phyloP scores from a whole-genome alignment of 768 basidiomycete genomes.

The Suillus cothurnatus region DNA sequence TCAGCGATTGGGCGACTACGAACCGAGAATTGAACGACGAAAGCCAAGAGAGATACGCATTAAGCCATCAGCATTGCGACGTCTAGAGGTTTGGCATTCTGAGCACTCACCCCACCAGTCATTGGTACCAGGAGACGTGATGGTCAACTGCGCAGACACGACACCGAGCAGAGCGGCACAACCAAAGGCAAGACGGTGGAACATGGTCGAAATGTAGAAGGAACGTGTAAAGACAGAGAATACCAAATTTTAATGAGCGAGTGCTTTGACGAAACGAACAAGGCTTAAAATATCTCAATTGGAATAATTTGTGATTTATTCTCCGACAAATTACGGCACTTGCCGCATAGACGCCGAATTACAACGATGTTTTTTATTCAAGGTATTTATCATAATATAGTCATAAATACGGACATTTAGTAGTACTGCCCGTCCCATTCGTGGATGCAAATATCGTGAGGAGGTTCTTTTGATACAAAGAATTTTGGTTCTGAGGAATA shows the following conservation, averaged over 20 bases:
- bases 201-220: constrained; percentile 30
- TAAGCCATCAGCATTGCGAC: neutral
- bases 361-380: neutral
- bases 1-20: constrained; percentile 57
- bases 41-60: neutral
- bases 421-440: constrained; percentile 7
- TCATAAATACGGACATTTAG: constrained; percentile 11
- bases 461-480: constrained; percentile 7
- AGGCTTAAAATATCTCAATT: constrained; percentile 14
- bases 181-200: constrained; percentile 34
- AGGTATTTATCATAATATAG: constrained; percentile 9
- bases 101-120: constrained; percentile 63
- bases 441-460: neutral
- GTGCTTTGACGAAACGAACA: constrained; percentile 12
- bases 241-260: constrained; percentile 25
- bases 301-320: constrained; percentile 19
- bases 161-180: constrained; percentile 41
- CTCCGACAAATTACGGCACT: constrained; percentile 22
- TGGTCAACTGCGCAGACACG: constrained; percentile 43
- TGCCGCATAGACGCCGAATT: neutral
- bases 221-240: constrained; percentile 17
- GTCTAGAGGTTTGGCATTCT: neutral
- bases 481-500: neutral
- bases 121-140: constrained; percentile 47
- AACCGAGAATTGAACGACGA: neutral